phyloP scores from a whole-genome alignment of 257 asterid species.

The Coffea canephora region DNA sequence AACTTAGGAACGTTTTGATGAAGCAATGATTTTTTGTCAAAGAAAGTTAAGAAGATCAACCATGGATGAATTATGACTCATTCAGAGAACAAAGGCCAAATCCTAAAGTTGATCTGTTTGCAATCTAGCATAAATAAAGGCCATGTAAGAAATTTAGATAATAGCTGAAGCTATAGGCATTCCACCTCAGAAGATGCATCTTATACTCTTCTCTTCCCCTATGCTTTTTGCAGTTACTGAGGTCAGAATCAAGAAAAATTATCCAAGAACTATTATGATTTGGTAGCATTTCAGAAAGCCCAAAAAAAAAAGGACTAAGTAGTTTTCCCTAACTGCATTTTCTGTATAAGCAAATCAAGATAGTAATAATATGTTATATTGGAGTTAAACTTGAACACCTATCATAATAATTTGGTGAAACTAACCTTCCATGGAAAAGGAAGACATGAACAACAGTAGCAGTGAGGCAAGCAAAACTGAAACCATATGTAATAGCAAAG shows the following conservation, averaged over 20 bases:
- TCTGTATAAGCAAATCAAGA: background rate
- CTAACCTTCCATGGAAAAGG: constrained; percentile 89
- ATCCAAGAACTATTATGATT: background rate
- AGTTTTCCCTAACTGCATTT: too few relatives aligned
- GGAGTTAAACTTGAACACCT: background rate
- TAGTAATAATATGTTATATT: background rate
- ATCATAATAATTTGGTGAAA: background rate
- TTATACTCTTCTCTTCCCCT: background rate
- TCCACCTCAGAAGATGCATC: background rate
- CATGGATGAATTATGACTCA: background rate
- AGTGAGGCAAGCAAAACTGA: constrained; percentile 90
- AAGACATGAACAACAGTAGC: constrained; percentile 86
- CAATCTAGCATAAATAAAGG: background rate
- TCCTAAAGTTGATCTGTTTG: background rate
- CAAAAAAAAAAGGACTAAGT: too few relatives aligned
- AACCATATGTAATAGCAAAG: constrained; percentile 76
- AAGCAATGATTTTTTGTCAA: background rate
- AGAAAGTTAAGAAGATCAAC: background rate
- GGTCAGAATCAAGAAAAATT: too few relatives aligned
- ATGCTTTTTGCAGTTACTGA: background rate
- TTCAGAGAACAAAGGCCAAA: background rate
- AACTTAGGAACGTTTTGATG: too few relatives aligned
- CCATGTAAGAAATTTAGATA: background rate
- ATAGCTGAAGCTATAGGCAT: background rate
- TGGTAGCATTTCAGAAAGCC: background rate